Base-by-base conservation (phyloP, 164 flowering plant species). In the Euptelea pleiosperma region DNA sequence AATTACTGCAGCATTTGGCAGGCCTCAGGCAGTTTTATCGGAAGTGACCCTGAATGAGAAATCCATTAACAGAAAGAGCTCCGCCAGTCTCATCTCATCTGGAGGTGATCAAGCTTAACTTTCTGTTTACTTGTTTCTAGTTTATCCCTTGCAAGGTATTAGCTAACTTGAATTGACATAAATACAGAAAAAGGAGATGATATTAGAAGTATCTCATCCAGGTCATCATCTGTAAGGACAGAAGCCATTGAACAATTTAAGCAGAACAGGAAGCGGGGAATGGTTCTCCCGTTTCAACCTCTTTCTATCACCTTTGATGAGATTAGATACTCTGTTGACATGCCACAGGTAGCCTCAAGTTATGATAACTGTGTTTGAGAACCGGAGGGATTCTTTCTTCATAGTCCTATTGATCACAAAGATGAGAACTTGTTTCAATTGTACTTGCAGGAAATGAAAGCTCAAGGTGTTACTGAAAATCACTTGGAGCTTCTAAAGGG, bases 231-330 rank as follows among this genome's bases (percentile, higher is more conserved):
- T 16, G 14, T 63, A 36, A 58, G 71, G 57, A 39, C 36, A 16
- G 66, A 54, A 35, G 35, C 57, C 10, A 41, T 25, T 24, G 65
- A 3, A 35, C 57, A 44, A 30, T 37, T 36, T 31, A 50, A 53
- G 31, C 55, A 48, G 24, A 67, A 49, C 52, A 63, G 50, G 42
- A 78, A 72, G 50, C 66, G 43, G 18, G 80, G 81, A 54, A 77
- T 81, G 81, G 74, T 81, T 66, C 77, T 81, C 54, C 86, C 86
- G n/a, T 81, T 81, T 52, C 39, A 68, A 53, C 86, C 83, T 9
- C 77, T 65, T 48, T 72, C 83, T 18, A 65, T 81, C 60, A 64
- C 81, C 22, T 78, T 78, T 52, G 75, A 76, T 41, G 70, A 76
- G 6, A 70, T 81, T 55, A 63, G 58, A 57, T 81, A 79, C 39